phyloP scores from a whole-genome alignment of 1,139 yeast species.

The Saccharomyces hybrid region DNA sequence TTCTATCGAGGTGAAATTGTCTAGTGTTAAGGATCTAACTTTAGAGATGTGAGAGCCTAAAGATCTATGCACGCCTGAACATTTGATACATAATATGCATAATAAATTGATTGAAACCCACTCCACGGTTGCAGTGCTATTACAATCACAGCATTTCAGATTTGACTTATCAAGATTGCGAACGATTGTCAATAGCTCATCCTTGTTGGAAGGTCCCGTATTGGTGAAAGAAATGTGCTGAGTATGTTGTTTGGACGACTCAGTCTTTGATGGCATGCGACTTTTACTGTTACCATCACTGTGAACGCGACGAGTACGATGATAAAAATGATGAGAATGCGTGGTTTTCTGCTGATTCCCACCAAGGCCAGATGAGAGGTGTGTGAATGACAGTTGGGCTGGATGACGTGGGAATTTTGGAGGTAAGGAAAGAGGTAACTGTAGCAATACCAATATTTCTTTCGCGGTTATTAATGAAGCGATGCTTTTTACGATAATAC shows the following conservation, averaged over 20 bases:
- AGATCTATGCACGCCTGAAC: slow-evolving; percentile 71
- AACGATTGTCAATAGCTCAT: slow-evolving; percentile 35
- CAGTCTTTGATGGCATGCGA: not conserved
- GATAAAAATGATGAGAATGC: not conserved
- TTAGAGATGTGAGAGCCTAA: slow-evolving; percentile 67
- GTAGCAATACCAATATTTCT: not conserved
- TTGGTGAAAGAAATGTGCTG: not conserved
- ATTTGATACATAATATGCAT: slow-evolving; percentile 69
- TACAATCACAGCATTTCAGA: slow-evolving; percentile 71
- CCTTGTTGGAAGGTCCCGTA: not conserved
- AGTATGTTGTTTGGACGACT: not conserved
- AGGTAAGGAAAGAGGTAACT: not conserved
- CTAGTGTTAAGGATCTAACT: slow-evolving; percentile 73
- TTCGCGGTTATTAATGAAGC: not conserved
- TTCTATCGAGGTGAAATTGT: slow-evolving; percentile 51
- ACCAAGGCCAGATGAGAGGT: not conserved
- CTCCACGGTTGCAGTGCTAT: slow-evolving; percentile 55
- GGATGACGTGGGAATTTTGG: not conserved
- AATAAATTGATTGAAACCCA: slow-evolving; percentile 81
- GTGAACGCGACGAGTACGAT: not conserved
- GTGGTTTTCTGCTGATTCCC: not conserved
- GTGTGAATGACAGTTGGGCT: not conserved
- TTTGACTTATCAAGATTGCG: slow-evolving; percentile 48
- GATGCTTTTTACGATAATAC: not conserved
- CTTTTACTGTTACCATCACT: not conserved